Conservation (phyloP, 495 filamentous ascomycete genomes). For the Aspergillus mulundensis region DNA sequence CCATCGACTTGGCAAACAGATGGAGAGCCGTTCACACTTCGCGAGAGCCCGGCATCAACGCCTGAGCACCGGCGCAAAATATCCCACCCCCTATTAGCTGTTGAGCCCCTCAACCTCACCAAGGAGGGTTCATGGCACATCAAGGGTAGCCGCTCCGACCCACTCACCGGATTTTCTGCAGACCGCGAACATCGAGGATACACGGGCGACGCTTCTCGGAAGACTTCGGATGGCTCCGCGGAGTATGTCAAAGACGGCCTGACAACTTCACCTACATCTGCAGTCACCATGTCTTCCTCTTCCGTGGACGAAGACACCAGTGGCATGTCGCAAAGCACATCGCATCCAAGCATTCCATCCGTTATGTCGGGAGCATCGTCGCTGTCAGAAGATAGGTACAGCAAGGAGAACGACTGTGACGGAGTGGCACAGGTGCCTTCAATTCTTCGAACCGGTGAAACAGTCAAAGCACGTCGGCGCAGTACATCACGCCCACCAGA, state of each 20-base stretch:
- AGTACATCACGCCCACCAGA: slow-evolving; percentile 26
- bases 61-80: slow-evolving; percentile 34
- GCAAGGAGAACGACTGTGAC: slow-evolving; percentile 26
- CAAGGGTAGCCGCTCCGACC: slow-evolving; percentile 30
- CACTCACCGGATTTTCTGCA: slow-evolving; percentile 18
- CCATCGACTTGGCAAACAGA: slow-evolving; percentile 44
- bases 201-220: slow-evolving; percentile 32
- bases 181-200: slow-evolving; percentile 10
- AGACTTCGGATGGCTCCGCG: slow-evolving; percentile 47
- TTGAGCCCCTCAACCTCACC: slow-evolving; percentile 44
- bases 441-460: slow-evolving; percentile 45
- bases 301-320: slow-evolving; percentile 52
- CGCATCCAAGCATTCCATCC: slow-evolving; percentile 72
- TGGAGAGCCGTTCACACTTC: slow-evolving; percentile 12
- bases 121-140: slow-evolving; percentile 40
- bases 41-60: slow-evolving; percentile 17
- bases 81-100: slow-evolving; percentile 35
- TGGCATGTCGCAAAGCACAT: slow-evolving; percentile 59
- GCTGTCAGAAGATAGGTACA: slow-evolving; percentile 51
- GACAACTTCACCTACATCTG: slow-evolving; percentile 53
- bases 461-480: slow-evolving; percentile 33
- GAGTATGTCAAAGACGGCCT: slow-evolving; percentile 44
- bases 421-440: slow-evolving; percentile 29
- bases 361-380: slow-evolving; percentile 78
- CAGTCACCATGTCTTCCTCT: slow-evolving; percentile 47